These are phyloP conservation scores for Cryphonectria japonica DNA, from an alignment of 2,329 filamentous ascomycete genomes.

Conservation along the genomic window DNA sequence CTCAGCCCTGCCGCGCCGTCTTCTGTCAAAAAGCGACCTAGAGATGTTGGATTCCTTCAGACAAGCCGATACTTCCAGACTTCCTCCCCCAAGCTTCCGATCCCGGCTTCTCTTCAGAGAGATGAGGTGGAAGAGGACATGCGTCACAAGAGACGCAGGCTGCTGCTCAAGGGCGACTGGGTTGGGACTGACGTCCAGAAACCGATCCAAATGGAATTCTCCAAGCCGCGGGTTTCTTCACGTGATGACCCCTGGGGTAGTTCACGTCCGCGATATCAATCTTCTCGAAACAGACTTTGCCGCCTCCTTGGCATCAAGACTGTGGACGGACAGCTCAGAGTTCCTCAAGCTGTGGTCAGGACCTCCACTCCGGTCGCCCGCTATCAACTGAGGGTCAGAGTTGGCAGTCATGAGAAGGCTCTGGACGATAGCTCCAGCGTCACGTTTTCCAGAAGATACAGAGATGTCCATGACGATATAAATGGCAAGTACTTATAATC, in stretches of 20 bases:
- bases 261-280: constrained; percentile 32
- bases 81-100: not conserved
- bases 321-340: not conserved
- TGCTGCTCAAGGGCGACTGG: constrained; percentile 42
- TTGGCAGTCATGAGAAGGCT: constrained; percentile 42
- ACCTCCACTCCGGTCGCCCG: constrained; percentile 10
- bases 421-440: constrained; percentile 32
- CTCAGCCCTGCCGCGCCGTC: constrained; percentile 1
- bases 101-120: not conserved
- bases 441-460: constrained; percentile 14
- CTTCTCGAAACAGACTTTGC: constrained; percentile 20
- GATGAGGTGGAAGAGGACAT: constrained; percentile 16
- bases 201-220: constrained; percentile 38
- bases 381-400: constrained; percentile 38
- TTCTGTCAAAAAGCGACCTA: constrained; percentile 27
- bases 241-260: constrained; percentile 31
- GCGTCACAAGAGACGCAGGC: constrained; percentile 36
- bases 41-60: not conserved
- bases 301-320: constrained; percentile 23
- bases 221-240: constrained; percentile 29
- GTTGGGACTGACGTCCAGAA: constrained; percentile 40
- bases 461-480: not conserved
- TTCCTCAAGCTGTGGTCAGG: constrained; percentile 4
- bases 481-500: constrained; percentile 9
- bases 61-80: constrained; percentile 20